Evolutionary conservation across 2,329 filamentous ascomycete genomes (phyloP).

Genomic region (Nigrospora oryzae): DNA sequence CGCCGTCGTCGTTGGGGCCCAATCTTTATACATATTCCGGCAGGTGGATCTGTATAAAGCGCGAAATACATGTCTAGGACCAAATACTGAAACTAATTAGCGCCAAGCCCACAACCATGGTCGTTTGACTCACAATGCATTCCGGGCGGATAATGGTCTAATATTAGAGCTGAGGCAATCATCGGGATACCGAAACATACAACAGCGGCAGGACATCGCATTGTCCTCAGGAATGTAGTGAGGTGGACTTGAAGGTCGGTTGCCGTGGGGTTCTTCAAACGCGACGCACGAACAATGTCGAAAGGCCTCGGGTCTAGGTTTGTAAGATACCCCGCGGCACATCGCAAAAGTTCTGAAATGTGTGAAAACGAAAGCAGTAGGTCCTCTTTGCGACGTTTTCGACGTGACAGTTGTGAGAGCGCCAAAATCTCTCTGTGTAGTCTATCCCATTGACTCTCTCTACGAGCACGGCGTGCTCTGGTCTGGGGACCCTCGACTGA

Average conservation of each 20-base stretch:
- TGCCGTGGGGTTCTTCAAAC: not conserved
- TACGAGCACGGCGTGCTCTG: not conserved
- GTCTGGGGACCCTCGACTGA: not conserved
- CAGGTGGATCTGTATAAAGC: not conserved
- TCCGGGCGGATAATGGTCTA: constrained; percentile 1
- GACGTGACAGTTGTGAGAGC: not conserved
- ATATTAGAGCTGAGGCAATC: constrained; percentile 1
- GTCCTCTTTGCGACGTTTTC: not conserved
- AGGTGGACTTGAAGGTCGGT: not conserved
- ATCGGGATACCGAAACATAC: not conserved
- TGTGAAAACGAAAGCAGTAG: not conserved
- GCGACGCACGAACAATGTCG: constrained; percentile 1
- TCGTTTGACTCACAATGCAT: constrained; percentile 2
- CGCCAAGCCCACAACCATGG: not conserved
- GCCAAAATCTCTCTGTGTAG: not conserved
- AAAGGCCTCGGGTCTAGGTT: not conserved
- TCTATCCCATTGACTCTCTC: not conserved
- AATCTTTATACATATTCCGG: not conserved
- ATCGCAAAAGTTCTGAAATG: constrained; percentile 1
- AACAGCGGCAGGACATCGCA: not conserved
- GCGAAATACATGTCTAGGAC: constrained; percentile 1
- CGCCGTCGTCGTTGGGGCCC: not conserved
- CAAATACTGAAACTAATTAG: not conserved
- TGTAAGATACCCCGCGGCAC: not conserved
- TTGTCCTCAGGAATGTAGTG: not conserved